Evolutionary conservation across 345 rosid species (phyloP).

Genomic region (Geranium rotundifolium): DNA sequence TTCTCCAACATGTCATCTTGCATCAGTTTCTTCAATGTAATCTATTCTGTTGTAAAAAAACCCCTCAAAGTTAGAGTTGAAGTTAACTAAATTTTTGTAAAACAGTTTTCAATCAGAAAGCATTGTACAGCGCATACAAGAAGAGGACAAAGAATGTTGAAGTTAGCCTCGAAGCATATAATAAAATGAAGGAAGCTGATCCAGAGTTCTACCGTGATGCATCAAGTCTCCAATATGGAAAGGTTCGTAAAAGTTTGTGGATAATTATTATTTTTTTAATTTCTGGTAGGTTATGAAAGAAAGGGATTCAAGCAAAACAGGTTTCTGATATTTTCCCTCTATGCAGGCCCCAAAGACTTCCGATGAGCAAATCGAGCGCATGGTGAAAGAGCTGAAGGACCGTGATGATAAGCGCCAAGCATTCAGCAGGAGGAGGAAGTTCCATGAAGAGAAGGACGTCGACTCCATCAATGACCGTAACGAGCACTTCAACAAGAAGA

Average conservation of each 20-base stretch:
- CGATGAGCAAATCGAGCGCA: conserved; percentile 67
- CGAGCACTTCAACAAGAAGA: conserved; percentile 99
- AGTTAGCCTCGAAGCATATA: conserved; percentile 72
- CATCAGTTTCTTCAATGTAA: too few species aligned
- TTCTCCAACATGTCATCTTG: too few species aligned
- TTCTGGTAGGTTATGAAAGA: background rate
- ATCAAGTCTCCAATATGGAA: conserved; percentile 83
- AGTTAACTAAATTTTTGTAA: conserved; percentile 10
- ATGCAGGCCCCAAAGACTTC: conserved; percentile 68
- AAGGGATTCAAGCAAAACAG: background rate
- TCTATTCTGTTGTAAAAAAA: too few species aligned
- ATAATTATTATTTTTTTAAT: conserved; percentile 1
- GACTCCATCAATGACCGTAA: conserved; percentile 98
- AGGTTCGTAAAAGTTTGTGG: conserved; percentile 30
- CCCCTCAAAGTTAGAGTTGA: background rate
- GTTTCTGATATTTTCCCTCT: conserved; percentile 6
- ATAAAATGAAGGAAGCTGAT: conserved; percentile 93
- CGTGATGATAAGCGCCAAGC: conserved; percentile 61
- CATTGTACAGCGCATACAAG: conserved; percentile 78
- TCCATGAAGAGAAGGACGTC: conserved; percentile 83
- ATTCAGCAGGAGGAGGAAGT: conserved; percentile 85
- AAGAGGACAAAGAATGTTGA: conserved; percentile 69
- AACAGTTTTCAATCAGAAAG: conserved; percentile 81
- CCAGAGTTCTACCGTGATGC: conserved; percentile 97
- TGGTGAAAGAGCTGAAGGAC: conserved; percentile 80